Base-by-base conservation (phyloP, 176 grass and related monocot species). In the Phoenix roebelenii region DNA sequence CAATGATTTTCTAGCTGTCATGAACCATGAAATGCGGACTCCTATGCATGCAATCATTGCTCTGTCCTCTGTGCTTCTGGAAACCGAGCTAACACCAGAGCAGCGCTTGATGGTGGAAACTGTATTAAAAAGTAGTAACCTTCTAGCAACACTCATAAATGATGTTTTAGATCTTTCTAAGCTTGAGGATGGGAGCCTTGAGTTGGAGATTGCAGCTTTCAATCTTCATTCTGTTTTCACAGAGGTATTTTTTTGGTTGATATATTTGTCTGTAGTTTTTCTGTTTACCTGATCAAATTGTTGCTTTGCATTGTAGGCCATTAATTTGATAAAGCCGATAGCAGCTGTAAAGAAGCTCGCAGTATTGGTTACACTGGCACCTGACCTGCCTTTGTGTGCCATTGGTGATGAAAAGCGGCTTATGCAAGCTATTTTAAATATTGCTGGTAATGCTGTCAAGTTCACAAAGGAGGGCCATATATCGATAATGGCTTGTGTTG, bases 361-460 rank as follows among this genome's bases (percentile, higher is more conserved):
- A 1, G 15, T 72, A n/a, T 54, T 25, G 17, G 23, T 53, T 22
- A 54, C 18, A 12, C 54, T 72, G 59, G 49, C 70, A 44, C 59
- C 59, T 19, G 59, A 72, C 17, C 18, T 72, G 51, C 70, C 70
- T 9, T 51, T 63, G 22, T 63, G 59, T 25, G 58, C 59, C 19
- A n/a, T 63, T 55, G 70, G 70, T 23, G 70, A 63, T 55, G 59
- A 72, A 54, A 72, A 72, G 55, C 17, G 51, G 18, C 50, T 72
- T 72, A 35, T 72, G 26, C 59, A 72, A 55, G 62, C 18, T n/a
- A 14, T 72, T 16, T 23, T 72, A 28, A 63, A 54, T 63, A 49
- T 72, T 55, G 51, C 59, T 72, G 58, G 50, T 5, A 72, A 63
- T 55, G 70, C 70, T n/a, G 59, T 72, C 10, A 72, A 72, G 48